phyloP scores from a whole-genome alignment of 2,329 filamentous ascomycete species.

The Arthrocladium fulminans region DNA sequence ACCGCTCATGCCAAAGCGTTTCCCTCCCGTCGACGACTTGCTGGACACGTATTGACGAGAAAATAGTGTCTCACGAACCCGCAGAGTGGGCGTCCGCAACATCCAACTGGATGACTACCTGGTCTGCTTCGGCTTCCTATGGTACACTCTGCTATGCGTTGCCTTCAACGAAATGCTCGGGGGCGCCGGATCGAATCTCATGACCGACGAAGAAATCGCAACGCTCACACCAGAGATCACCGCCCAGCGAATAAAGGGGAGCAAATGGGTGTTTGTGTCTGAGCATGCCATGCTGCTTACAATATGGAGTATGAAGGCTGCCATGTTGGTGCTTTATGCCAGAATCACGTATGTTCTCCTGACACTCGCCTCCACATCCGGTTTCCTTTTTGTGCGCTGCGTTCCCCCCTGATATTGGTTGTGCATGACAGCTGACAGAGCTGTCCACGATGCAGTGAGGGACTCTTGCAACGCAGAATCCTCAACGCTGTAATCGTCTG shows the following conservation, averaged over 20 bases:
- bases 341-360: slow-evolving; percentile 36
- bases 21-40: no score
- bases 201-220: slow-evolving; percentile 40
- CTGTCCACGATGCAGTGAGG: slow-evolving; percentile 6
- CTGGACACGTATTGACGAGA: slow-evolving; percentile 20
- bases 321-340: slow-evolving; percentile 45
- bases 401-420: no score
- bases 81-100: slow-evolving; percentile 38
- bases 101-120: slow-evolving; percentile 49
- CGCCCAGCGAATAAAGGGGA: slow-evolving; percentile 40
- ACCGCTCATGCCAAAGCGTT: no score
- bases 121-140: slow-evolving; percentile 46
- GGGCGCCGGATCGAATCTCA: slow-evolving; percentile 51
- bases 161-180: slow-evolving; percentile 47
- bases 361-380: no score
- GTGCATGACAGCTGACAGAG: no score
- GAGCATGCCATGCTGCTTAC: slow-evolving; percentile 54
- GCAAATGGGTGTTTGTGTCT: slow-evolving; percentile 54
- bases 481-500: slow-evolving; percentile 34
- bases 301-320: slow-evolving; percentile 45
- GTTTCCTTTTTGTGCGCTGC: no score
- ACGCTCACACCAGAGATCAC: slow-evolving; percentile 40
- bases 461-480: slow-evolving; percentile 18
- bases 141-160: slow-evolving; percentile 49
- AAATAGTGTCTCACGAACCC: slow-evolving; percentile 31